Conservation (phyloP, 495 filamentous ascomycete species). For the Podospora comata region DNA sequence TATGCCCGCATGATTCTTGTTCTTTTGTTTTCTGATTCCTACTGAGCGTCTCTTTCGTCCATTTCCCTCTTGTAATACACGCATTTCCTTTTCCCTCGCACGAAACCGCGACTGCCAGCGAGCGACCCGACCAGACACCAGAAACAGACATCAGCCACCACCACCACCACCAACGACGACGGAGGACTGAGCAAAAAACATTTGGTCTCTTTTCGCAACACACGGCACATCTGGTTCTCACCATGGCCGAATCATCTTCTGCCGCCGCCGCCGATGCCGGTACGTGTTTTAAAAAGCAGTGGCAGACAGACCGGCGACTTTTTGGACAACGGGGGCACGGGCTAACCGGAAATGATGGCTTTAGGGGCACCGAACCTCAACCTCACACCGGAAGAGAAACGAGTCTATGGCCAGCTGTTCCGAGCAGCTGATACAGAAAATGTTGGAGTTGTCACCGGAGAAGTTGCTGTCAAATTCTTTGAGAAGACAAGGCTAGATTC, state of each 20-base stretch:
- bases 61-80: background rate
- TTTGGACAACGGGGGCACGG: background rate
- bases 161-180: slow-evolving; percentile 4
- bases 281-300: slow-evolving; percentile 14
- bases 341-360: slow-evolving; percentile 9
- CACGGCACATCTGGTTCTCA: slow-evolving; percentile 21
- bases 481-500: slow-evolving; percentile 89
- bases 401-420: slow-evolving; percentile 88
- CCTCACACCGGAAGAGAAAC: slow-evolving; percentile 88
- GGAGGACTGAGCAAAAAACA: background rate
- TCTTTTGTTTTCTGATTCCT: background rate
- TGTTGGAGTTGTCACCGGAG: slow-evolving; percentile 92
- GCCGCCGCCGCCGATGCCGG: slow-evolving; percentile 26
- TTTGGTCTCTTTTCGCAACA: background rate
- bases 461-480: slow-evolving; percentile 95
- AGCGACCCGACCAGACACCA: background rate
- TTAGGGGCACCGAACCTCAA: slow-evolving; percentile 70
- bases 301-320: background rate
- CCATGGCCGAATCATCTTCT: slow-evolving; percentile 33
- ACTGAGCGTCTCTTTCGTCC: background rate
- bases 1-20: slow-evolving; percentile 1
- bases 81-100: background rate
- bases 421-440: slow-evolving; percentile 81
- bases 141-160: background rate
- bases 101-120: background rate